phyloP scores from a whole-genome alignment of 2,329 filamentous ascomycete species.

The Gnomoniopsis sp. region DNA sequence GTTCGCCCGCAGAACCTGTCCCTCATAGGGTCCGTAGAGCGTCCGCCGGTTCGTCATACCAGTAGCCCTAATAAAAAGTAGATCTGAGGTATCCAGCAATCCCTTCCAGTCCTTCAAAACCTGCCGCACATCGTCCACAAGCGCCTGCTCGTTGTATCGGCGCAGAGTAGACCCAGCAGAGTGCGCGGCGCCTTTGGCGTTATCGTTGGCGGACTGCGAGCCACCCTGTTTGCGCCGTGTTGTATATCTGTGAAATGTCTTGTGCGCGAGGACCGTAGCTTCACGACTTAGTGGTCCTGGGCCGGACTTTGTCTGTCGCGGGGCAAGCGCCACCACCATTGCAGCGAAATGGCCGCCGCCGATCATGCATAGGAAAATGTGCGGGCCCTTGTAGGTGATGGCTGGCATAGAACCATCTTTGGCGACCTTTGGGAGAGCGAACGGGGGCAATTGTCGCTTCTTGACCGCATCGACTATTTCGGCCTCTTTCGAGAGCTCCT shows the following conservation, averaged over 20 bases:
- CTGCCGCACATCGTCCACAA: slow-evolving; percentile 82
- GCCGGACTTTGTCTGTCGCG: slow-evolving; percentile 67
- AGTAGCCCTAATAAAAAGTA: slow-evolving; percentile 86
- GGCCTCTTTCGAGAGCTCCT: slow-evolving; percentile 63
- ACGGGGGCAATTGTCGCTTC: slow-evolving; percentile 73
- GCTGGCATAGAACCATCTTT: slow-evolving; percentile 56
- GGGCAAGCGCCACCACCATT: slow-evolving; percentile 88
- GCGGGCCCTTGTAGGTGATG: slow-evolving; percentile 65
- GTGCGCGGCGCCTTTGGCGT: slow-evolving; percentile 88
- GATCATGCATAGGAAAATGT: slow-evolving; percentile 98
- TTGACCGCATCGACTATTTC: slow-evolving; percentile 65
- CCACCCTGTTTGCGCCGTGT: slow-evolving; percentile 95
- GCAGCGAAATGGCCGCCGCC: slow-evolving; percentile 96
- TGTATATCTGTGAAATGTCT: slow-evolving; percentile 97
- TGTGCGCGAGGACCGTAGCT: slow-evolving; percentile 86
- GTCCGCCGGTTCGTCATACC: slow-evolving; percentile 83
- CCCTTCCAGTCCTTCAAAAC: slow-evolving; percentile 81
- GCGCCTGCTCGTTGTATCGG: slow-evolving; percentile 88
- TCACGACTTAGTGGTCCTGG: slow-evolving; percentile 75
- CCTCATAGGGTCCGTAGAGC: slow-evolving; percentile 87
- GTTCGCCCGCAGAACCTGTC: slow-evolving; percentile 74
- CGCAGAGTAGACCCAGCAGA: slow-evolving; percentile 88
- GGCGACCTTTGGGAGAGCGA: slow-evolving; percentile 46
- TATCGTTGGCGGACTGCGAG: slow-evolving; percentile 89
- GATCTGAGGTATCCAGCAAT: slow-evolving; percentile 77